phyloP scores from a whole-genome alignment of 139 green algal species.

The Haematococcus lacustris region DNA sequence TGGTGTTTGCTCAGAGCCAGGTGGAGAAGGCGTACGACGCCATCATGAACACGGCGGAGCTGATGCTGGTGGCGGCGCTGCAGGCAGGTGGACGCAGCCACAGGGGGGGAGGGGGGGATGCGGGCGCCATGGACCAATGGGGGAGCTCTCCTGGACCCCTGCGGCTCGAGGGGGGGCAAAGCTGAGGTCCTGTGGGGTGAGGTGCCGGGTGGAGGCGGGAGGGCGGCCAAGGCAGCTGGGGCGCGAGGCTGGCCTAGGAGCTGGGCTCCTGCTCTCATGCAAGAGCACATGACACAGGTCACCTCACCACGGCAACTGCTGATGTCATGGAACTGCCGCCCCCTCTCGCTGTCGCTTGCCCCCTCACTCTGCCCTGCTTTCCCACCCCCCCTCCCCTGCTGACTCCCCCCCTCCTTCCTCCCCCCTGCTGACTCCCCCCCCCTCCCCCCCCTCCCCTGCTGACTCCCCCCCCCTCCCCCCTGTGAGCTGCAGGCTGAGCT shows the following conservation, averaged over 20 bases:
- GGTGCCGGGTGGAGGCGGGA: neutral
- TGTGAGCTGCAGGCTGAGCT: slow-evolving; percentile 44
- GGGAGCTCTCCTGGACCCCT: no score
- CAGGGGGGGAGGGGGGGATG: neutral
- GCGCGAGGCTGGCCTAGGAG: neutral
- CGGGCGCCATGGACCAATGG: no score
- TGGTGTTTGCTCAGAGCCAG: slow-evolving; percentile 81
- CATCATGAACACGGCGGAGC: slow-evolving; percentile 76
- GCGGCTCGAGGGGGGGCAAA: neutral
- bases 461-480: neutral
- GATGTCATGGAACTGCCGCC: neutral
- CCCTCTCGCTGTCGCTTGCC: neutral
- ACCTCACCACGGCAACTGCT: neutral
- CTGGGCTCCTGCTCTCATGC: neutral
- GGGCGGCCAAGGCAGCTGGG: neutral
- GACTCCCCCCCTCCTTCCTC: neutral
- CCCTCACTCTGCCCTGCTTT: neutral
- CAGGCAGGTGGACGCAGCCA: no score
- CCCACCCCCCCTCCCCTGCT: neutral
- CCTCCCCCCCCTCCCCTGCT: no score
- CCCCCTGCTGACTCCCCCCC: neutral
- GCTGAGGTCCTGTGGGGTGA: neutral
- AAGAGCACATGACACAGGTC: neutral
- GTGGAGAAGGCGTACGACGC: slow-evolving; percentile 67
- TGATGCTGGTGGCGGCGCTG: slow-evolving; percentile 69